phyloP scores from a whole-genome alignment of 108 stramenopile species.

The Skeletonema grethae region DNA sequence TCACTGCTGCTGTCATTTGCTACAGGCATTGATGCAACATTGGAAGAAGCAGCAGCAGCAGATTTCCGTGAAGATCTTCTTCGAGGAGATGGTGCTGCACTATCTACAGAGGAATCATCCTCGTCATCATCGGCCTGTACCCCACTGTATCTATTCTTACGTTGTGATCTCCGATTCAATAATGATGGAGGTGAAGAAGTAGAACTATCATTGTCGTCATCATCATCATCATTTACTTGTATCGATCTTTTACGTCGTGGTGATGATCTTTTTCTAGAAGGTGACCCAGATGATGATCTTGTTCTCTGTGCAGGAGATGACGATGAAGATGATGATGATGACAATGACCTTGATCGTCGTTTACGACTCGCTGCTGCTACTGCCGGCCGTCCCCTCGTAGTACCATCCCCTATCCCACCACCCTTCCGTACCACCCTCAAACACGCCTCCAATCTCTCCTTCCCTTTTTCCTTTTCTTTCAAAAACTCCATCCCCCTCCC shows the following conservation, averaged over 20 bases:
- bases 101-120: not conserved
- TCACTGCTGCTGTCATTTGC: too few relatives aligned
- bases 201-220: too few relatives aligned
- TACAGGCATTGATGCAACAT: too few relatives aligned
- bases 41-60: not conserved
- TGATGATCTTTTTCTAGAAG: not conserved
- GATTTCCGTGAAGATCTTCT: not conserved
- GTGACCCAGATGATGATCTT: not conserved
- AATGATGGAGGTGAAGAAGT: too few relatives aligned
- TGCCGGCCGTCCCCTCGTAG: not conserved
- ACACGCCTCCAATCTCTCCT: not conserved
- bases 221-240: too few relatives aligned
- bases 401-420: not conserved
- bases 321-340: not conserved
- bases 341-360: too few relatives aligned
- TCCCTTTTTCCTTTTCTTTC: not conserved
- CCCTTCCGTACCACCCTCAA: not conserved
- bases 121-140: not conserved
- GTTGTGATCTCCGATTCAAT: not conserved
- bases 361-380: too few relatives aligned
- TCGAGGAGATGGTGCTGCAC: not conserved
- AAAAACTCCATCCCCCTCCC: not conserved
- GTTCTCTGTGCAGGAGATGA: not conserved
- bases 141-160: not conserved
- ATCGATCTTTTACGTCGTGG: too few relatives aligned